Evolutionary conservation across 257 asterid genomes (phyloP).

Genomic region (Rubia yunnanensis): DNA sequence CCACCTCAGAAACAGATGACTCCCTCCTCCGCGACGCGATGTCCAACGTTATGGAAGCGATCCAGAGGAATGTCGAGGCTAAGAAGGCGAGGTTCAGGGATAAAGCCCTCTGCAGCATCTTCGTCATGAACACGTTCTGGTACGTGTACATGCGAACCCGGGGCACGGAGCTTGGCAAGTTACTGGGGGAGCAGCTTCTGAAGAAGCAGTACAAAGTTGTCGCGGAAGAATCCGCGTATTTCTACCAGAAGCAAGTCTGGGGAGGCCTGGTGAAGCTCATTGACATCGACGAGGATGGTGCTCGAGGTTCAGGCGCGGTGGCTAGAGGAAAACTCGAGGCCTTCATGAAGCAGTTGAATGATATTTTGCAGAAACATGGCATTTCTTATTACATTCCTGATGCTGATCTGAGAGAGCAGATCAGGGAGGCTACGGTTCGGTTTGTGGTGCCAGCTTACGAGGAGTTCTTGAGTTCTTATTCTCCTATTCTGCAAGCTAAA

Average conservation of each 20-base stretch:
- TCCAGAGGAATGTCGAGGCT: constrained; percentile 53
- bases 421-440: constrained; percentile 48
- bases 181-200: constrained; percentile 58
- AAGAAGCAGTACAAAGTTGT: constrained; percentile 45
- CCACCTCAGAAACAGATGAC: constrained; percentile 33
- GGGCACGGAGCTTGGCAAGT: constrained; percentile 46
- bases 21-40: constrained; percentile 48
- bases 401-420: constrained; percentile 69
- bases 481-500: constrained; percentile 27
- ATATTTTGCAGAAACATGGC: constrained; percentile 38
- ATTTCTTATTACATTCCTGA: constrained; percentile 51
- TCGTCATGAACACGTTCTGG: constrained; percentile 68
- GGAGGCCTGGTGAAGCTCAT: constrained; percentile 41
- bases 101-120: constrained; percentile 41
- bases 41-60: constrained; percentile 67
- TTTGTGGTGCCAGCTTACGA: constrained; percentile 46
- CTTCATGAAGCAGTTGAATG: constrained; percentile 44
- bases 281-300: constrained; percentile 39
- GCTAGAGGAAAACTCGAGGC: constrained; percentile 49
- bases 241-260: constrained; percentile 76
- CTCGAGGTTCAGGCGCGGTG: constrained; percentile 19
- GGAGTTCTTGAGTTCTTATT: constrained; percentile 33
- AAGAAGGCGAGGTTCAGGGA: constrained; percentile 47
- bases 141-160: constrained; percentile 69
- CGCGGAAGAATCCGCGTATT: constrained; percentile 68